phyloP scores from a whole-genome alignment of 2,329 filamentous ascomycete species.

The Ascochyta clinopodiicola region DNA sequence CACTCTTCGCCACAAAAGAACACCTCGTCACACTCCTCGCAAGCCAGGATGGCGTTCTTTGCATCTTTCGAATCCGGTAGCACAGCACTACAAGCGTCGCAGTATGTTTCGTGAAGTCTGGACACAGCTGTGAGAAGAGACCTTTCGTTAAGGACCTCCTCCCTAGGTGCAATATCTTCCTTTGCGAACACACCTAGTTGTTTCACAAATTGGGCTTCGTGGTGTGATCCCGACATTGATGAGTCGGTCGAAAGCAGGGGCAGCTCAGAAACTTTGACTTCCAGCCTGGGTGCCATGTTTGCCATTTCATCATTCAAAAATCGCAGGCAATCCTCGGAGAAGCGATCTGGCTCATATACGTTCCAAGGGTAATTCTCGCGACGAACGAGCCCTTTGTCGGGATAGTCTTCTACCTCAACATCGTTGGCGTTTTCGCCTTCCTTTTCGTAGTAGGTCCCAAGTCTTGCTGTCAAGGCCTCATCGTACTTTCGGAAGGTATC shows the following conservation, averaged over 20 bases:
- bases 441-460: slow-evolving; percentile 32
- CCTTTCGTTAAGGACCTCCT: slow-evolving; percentile 79
- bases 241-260: slow-evolving; percentile 63
- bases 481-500: slow-evolving; percentile 62
- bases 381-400: slow-evolving; percentile 73
- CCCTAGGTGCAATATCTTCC: slow-evolving; percentile 77
- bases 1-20: slow-evolving; percentile 67
- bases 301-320: slow-evolving; percentile 75
- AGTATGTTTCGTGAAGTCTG: slow-evolving; percentile 82
- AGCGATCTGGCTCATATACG: slow-evolving; percentile 64
- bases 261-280: slow-evolving; percentile 76
- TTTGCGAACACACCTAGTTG: slow-evolving; percentile 93
- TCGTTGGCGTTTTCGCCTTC: slow-evolving; percentile 41
- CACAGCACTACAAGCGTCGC: slow-evolving; percentile 83
- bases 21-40: slow-evolving; percentile 63
- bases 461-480: slow-evolving; percentile 55
- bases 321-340: slow-evolving; percentile 61
- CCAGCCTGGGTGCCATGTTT: slow-evolving; percentile 78
- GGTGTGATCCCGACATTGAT: slow-evolving; percentile 50
- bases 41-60: slow-evolving; percentile 49
- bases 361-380: slow-evolving; percentile 71
- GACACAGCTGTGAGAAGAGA: slow-evolving; percentile 90
- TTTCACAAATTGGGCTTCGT: slow-evolving; percentile 63
- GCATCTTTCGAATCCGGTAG: slow-evolving; percentile 59
- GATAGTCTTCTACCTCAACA: slow-evolving; percentile 63